Evolutionary conservation across 192 early-diverging fungal genomes (phyloP).

Genomic region (Chytriomyces sp.): DNA sequence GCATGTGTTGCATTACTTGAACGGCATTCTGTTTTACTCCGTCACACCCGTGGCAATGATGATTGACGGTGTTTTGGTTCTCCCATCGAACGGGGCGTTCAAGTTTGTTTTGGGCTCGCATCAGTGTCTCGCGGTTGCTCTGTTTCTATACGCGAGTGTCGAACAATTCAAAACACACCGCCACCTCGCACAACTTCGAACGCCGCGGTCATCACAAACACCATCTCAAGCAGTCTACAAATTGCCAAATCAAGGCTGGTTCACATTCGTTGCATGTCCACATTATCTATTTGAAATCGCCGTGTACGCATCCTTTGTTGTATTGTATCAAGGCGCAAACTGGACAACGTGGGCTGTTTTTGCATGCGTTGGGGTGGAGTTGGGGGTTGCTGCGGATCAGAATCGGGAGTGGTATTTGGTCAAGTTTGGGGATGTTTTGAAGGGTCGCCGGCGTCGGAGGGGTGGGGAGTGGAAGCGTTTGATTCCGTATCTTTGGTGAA

Average conservation of each 20-base stretch:
- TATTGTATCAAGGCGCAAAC: conserved; percentile 54
- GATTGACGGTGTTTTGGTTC: conserved; percentile 24
- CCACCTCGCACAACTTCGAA: conserved; percentile 26
- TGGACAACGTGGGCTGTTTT: conserved; percentile 48
- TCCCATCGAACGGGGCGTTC: neutral
- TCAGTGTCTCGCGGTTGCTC: conserved; percentile 1
- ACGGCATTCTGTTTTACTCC: conserved; percentile 42
- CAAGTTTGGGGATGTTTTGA: conserved; percentile 58
- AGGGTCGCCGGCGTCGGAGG: neutral
- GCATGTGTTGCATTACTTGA: conserved; percentile 43
- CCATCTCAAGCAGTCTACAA: conserved; percentile 27
- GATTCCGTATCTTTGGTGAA: neutral
- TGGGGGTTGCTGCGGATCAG: conserved; percentile 66
- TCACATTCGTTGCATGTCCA: conserved; percentile 40
- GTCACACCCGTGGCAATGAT: conserved; percentile 42
- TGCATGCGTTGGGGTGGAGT: conserved; percentile 68
- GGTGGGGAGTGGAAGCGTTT: neutral
- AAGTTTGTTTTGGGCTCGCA: conserved; percentile 5
- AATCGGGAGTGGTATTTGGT: conserved; percentile 71
- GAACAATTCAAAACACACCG: conserved; percentile 31
- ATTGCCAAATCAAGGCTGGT: conserved; percentile 30
- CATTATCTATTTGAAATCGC: conserved; percentile 45
- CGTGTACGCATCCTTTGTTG: conserved; percentile 45
- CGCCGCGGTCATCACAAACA: no score
- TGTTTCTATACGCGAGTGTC: conserved; percentile 33